Percentiles rank a stretch among this genome's conserved stretches.
Evolutionary conservation across 306 rosid genomes (phyloP).

Genomic region (cucumber (Cucumis sativus)): Cucumber_9930_V3 NC_026655.2:7108501-7109000

Average conservation of each 20-base stretch:
- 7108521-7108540: conserved; percentile 95
- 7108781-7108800: too few species aligned
- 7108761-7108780: too few species aligned
- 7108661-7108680: too few species aligned
- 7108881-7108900: too few species aligned
- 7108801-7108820: too few species aligned
- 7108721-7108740: too few species aligned
- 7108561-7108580: not conserved
- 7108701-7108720: too few species aligned
- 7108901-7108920: not conserved
- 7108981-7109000: not conserved
- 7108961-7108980: not conserved
- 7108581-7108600: not conserved
- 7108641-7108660: not conserved
- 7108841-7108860: too few species aligned
- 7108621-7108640: not conserved
- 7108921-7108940: not conserved
- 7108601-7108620: not conserved
- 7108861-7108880: too few species aligned
- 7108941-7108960: not conserved
- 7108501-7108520: conserved; percentile 60
- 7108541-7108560: conserved; percentile 30
- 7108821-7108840: too few species aligned
- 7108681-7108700: too few species aligned
- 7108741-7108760: too few species aligned